phyloP scores from a whole-genome alignment of 805 yeast genomes.

The Yarrowia bubula region DNA sequence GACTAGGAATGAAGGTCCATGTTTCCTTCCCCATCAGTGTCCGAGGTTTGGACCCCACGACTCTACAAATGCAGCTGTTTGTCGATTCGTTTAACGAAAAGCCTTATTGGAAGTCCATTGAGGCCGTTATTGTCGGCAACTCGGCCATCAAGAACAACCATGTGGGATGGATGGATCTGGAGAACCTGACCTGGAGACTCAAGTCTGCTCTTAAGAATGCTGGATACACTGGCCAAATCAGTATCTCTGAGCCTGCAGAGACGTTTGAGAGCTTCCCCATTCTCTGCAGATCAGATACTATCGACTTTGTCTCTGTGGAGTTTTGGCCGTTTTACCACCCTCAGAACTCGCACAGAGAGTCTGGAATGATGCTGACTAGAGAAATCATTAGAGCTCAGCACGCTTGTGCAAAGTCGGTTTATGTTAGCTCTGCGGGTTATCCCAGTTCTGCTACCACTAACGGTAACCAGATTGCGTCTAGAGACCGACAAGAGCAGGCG shows the following conservation, averaged over 20 bases:
- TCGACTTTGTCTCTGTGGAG: constrained; percentile 1
- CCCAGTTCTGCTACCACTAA: neutral
- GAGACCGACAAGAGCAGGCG: constrained; percentile 1
- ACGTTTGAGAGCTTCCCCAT: neutral
- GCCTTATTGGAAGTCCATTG: neutral
- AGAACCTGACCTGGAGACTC: neutral
- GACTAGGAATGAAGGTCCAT: neutral
- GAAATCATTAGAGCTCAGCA: neutral
- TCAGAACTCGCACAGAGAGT: neutral
- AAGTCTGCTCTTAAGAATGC: neutral
- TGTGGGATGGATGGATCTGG: constrained; percentile 3
- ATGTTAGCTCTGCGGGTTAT: neutral
- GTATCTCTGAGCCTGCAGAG: constrained; percentile 5
- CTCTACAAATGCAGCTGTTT: neutral
- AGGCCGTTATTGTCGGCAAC: neutral
- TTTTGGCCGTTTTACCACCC: constrained; percentile 15
- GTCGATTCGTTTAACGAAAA: neutral
- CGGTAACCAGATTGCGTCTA: constrained; percentile 5
- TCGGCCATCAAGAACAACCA: constrained; percentile 18
- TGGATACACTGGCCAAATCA: neutral
- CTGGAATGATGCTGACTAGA: neutral
- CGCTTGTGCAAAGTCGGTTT: neutral
- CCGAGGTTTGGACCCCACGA: neutral
- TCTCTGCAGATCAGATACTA: neutral
- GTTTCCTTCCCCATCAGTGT: neutral